Base-by-base conservation (phyloP, 1,139 yeast genomes). In the Debaryomycetaceae sp. region DNA sequence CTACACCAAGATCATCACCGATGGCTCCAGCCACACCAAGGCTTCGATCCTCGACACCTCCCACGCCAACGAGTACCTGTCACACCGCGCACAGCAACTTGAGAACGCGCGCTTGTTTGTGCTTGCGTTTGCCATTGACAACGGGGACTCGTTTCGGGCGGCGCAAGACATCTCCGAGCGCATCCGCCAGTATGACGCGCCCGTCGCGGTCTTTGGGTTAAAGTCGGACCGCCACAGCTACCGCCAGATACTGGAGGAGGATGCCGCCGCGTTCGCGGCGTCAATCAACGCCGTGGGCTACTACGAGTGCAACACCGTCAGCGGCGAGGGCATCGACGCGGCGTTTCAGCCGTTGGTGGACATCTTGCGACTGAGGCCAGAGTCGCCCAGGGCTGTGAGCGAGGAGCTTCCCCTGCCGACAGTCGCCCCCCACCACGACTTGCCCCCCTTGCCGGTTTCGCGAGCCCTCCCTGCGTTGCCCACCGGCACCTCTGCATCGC, bases 201-300 rank as follows among this genome's bases (percentile, higher is more conserved):
- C 65, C 0, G 39, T 58, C 4, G 51, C 52, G 3, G 38, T 65
- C 11, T 59, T 56, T 9, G 70, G 61, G 0, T 43, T 63, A n/a
- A 59, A 58, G 34, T 32, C 48, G 13, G 71, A 65, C 32, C 34
- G 45, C 17, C 53, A 45, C 13, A 35, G 35, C 2, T 44, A 44
- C 15, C 43, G 65, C 24, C 58, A 52, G 29, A 61, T 61, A 2
- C 36, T 45, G 14, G 47, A 32, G 31, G 52, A 50, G 4, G 61
- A 62, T 33, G 71, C 64, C 1, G 11, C 36, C 21, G 45, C 35
- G 4, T 50, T 64, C 31, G 59, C 66, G 5, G 19, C 38, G 2
- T 30, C 40, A 5, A 42, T 60, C 7, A 52, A 51, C 4, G 68
- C 67, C 1, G 15, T 56, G 3, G 36, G 39, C 11, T 62, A 57